Percentiles rank a stretch among this genome's conserved stretches.
These are phyloP conservation scores for Solanum tarapatanum DNA, from an alignment of 257 asterid species.

Conservation along the genomic window DNA sequence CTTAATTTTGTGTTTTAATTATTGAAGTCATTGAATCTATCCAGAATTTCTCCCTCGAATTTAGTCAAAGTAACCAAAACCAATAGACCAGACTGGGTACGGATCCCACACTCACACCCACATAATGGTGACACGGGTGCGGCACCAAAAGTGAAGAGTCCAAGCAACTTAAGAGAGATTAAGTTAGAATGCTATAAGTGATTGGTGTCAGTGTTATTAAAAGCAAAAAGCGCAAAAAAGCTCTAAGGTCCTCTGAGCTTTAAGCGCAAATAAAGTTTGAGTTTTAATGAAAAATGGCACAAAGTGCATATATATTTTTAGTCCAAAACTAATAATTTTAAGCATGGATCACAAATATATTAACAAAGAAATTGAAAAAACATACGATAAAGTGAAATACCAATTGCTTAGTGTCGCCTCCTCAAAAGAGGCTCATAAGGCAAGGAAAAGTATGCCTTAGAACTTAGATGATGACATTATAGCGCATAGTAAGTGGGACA, in stretches of 20 bases:
- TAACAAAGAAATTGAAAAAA: too few relatives aligned
- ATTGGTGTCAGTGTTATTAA: background rate
- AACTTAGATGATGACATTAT: background rate
- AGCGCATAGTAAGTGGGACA: background rate
- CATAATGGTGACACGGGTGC: background rate
- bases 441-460: background rate
- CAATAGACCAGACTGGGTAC: background rate
- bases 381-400: background rate
- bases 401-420: background rate
- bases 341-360: background rate
- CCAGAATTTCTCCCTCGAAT: background rate
- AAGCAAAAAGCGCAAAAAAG: background rate
- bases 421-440: background rate
- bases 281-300: background rate
- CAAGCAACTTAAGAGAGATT: background rate
- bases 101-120: background rate
- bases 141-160: background rate
- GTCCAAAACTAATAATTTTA: background rate
- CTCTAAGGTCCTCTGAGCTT: background rate
- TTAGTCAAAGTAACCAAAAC: background rate
- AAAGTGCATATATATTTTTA: background rate
- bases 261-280: background rate
- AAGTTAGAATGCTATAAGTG: background rate
- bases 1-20: background rate
- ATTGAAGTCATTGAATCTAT: too few relatives aligned